Base-by-base conservation (phyloP, 1,284 basidiomycete genomes). In the Kwoniella shivajii region DNA sequence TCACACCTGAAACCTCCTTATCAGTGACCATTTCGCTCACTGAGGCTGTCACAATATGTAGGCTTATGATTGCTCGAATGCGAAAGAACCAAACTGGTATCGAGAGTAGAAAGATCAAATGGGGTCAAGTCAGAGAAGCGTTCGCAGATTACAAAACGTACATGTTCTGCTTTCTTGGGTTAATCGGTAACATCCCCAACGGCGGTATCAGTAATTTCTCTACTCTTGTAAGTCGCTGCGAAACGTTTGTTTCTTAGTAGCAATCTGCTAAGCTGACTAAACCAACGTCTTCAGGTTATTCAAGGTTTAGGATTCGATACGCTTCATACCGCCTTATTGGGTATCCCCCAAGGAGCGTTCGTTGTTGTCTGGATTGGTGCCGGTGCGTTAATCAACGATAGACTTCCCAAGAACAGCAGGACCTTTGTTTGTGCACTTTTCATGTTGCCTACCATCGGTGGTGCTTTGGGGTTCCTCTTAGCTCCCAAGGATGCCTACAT, bases 91-190 rank as follows among this genome's bases (percentile, higher is more conserved):
- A 77, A 66, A 78, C 77, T 0, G 80, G 80, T 53, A 69, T 80
- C 24, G 77, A 80, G 64, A 71, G 78, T 51, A 59, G 72, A 22
- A 60, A 56, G 34, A 79, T 81, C 69, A 77, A 78, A 55, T 69
- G 67, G 70, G 58, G 72, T 30, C 81, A 82, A 60, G 56, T 79
- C 44, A 64, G 22, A 43, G 81, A 81, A 57, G 74, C 78, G 1
- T 56, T 77, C 30, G 56, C 59, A 11, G 80, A 81, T 55, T 66
- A 64, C 57, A 71, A 71, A 51, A 68, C 70, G 37, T 74, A 63
- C 56, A 57, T 75, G 56, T 76, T 73, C 61, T 68, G 67, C 59
- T 56, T 69, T 39, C 61, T 78, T 4, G 75, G 75, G 0, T 64
- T 78, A 43, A 57, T 78, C 34, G 73, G 59, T n/a, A 75, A 77